phyloP scores from a whole-genome alignment of 2,329 filamentous ascomycete species.

The Ceratocystis cubensis region DNA sequence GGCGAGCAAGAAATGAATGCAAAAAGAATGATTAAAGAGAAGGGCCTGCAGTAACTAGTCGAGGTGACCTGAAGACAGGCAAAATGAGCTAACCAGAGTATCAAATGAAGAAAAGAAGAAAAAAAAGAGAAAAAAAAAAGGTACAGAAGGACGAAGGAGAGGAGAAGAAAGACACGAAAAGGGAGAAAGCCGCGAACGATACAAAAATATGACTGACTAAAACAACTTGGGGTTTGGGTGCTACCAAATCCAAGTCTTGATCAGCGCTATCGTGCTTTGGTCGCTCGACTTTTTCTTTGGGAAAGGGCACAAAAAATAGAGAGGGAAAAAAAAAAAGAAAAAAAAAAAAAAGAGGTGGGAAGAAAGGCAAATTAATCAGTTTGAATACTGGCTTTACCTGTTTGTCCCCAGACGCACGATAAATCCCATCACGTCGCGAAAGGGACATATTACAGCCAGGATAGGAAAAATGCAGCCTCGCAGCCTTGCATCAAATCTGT shows the following conservation, averaged over 20 bases:
- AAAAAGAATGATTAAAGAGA: constrained; percentile 1
- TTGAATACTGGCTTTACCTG: background rate
- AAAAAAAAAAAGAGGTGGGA: background rate
- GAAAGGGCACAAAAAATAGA: background rate
- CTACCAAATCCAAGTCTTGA: background rate
- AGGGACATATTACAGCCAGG: background rate
- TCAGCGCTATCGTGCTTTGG: background rate
- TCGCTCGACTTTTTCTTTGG: background rate
- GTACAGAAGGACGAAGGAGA: background rate
- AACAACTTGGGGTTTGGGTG: background rate
- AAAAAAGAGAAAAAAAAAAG: background rate
- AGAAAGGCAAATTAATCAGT: background rate
- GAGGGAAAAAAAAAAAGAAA: background rate
- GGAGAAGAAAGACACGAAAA: background rate
- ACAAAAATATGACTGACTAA: background rate
- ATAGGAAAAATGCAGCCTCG: constrained; percentile 7
- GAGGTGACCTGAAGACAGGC: background rate
- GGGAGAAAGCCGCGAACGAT: background rate
- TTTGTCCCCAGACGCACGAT: background rate
- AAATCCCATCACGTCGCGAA: constrained; percentile 1
- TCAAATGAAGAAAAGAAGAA: background rate
- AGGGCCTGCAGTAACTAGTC: background rate
- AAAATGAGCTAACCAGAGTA: background rate
- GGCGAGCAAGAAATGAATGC: constrained; percentile 3
- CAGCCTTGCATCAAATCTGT: background rate